Percentiles rank a stretch among this genome's conserved stretches.
phyloP scores from a whole-genome alignment of 164 flowering plant genomes.

The Macadamia tetraphylla region DNA sequence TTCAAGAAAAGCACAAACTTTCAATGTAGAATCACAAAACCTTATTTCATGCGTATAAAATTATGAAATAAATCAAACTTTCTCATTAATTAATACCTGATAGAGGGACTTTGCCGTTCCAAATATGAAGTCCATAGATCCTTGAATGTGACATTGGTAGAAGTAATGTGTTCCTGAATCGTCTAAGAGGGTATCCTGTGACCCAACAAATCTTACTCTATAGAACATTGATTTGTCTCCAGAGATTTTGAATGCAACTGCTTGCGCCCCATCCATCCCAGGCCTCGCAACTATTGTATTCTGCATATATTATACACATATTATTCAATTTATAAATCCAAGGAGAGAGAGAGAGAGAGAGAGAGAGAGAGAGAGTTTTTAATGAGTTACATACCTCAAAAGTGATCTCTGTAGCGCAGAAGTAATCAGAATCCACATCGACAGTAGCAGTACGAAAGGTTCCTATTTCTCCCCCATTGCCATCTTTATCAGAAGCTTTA shows the following conservation, averaged over 20 bases:
- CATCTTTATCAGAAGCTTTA: slow-evolving; percentile 57
- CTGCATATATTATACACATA: slow-evolving; percentile 26
- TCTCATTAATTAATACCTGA: slow-evolving; percentile 28
- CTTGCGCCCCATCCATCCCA: slow-evolving; percentile 57
- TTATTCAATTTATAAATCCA: neutral
- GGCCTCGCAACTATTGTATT: slow-evolving; percentile 57
- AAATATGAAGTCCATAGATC: slow-evolving; percentile 76
- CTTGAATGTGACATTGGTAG: slow-evolving; percentile 52
- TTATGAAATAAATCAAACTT: too few relatives aligned
- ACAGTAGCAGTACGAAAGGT: slow-evolving; percentile 63
- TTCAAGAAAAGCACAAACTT: neutral
- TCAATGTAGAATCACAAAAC: slow-evolving; percentile 1
- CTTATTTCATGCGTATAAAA: too few relatives aligned
- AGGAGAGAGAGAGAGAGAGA: neutral
- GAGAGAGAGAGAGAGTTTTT: neutral
- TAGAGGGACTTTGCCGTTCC: slow-evolving; percentile 68
- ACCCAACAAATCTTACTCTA: slow-evolving; percentile 49
- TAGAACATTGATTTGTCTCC: slow-evolving; percentile 62
- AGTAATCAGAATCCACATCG: slow-evolving; percentile 59
- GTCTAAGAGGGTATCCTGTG: slow-evolving; percentile 84
- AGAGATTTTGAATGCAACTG: slow-evolving; percentile 63
- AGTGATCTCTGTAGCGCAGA: slow-evolving; percentile 68
- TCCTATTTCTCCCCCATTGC: slow-evolving; percentile 41
- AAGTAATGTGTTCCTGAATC: slow-evolving; percentile 66
- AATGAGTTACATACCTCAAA: slow-evolving; percentile 38